A percentile compares a stretch with the other conserved stretches of the same genome.
phyloP scores from a whole-genome alignment of 768 basidiomycete genomes.

The Ramaria sp. region DNA sequence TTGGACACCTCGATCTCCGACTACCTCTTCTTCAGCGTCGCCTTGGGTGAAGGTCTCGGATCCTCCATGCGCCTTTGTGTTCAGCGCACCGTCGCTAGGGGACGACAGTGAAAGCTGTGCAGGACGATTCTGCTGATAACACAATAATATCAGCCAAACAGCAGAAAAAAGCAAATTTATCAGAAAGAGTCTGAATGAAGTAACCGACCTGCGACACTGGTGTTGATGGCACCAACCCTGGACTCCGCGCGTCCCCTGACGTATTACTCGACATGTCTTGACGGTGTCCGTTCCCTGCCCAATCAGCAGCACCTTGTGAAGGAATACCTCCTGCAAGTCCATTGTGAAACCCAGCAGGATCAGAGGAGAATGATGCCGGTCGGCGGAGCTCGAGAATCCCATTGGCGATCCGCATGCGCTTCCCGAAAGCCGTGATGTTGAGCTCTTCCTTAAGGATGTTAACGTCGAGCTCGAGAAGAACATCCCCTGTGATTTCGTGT shows the following conservation, averaged over 20 bases:
- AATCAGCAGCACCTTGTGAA: too few relatives aligned
- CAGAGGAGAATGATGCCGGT: conserved; percentile 26
- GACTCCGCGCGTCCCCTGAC: not conserved
- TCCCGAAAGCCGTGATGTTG: conserved; percentile 89
- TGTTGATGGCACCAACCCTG: not conserved
- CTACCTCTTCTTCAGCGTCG: conserved; percentile 18
- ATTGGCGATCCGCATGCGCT: conserved; percentile 86
- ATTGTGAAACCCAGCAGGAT: not conserved
- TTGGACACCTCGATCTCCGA: conserved; percentile 46
- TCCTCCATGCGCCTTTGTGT: conserved; percentile 26
- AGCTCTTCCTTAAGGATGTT: conserved; percentile 88
- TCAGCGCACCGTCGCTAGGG: conserved; percentile 51
- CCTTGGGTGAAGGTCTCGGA: conserved; percentile 14
- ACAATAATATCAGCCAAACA: not conserved
- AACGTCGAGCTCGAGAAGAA: conserved; percentile 87
- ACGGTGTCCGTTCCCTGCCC: too few relatives aligned
- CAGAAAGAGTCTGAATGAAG: too few relatives aligned
- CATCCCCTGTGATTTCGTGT: conserved; percentile 98
- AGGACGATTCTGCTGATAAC: conserved; percentile 33
- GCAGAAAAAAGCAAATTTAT: too few relatives aligned
- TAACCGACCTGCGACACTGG: not conserved
- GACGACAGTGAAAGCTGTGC: conserved; percentile 38
- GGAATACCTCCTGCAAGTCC: not conserved
- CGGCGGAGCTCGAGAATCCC: conserved; percentile 82
- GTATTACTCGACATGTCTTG: not conserved